Evolutionary conservation across 164 flowering plant species (phyloP).

Genomic region (Euptelea pleiosperma): DNA sequence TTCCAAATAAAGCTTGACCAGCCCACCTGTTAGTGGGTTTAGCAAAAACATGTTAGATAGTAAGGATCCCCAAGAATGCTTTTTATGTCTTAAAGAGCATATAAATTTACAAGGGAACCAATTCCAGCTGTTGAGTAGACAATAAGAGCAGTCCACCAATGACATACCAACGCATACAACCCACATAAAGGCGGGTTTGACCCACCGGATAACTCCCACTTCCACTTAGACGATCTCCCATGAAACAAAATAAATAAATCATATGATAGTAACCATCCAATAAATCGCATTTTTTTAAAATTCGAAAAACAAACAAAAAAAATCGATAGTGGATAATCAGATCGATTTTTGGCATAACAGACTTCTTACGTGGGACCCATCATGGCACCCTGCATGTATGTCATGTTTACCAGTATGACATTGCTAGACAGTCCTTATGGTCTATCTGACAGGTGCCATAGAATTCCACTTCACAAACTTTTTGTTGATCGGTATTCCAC

Average conservation of each 20-base stretch:
- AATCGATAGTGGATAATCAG: too few species aligned
- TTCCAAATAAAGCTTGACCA: slow-evolving; percentile 98
- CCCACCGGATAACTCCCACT: not conserved
- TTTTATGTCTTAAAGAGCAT: not conserved
- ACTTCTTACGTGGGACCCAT: too few species aligned
- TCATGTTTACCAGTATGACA: too few species aligned
- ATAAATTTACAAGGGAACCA: not conserved
- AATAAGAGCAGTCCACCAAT: not conserved
- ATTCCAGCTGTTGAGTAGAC: not conserved
- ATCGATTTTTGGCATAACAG: too few species aligned
- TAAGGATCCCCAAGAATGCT: not conserved
- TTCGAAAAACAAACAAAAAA: too few species aligned
- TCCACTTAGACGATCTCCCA: not conserved
- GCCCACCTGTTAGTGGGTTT: slow-evolving; percentile 69
- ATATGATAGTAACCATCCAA: not conserved
- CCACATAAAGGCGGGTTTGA: not conserved
- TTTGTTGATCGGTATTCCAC: too few species aligned
- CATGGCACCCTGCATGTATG: too few species aligned
- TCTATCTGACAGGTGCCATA: too few species aligned
- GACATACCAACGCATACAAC: not conserved
- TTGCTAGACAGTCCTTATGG: too few species aligned
- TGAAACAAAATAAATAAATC: not conserved
- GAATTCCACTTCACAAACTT: too few species aligned
- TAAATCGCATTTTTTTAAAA: not conserved
- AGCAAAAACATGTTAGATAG: not conserved